phyloP scores from a whole-genome alignment of 176 grass and related monocot genomes.

The Phyllostachys edulis region DNA sequence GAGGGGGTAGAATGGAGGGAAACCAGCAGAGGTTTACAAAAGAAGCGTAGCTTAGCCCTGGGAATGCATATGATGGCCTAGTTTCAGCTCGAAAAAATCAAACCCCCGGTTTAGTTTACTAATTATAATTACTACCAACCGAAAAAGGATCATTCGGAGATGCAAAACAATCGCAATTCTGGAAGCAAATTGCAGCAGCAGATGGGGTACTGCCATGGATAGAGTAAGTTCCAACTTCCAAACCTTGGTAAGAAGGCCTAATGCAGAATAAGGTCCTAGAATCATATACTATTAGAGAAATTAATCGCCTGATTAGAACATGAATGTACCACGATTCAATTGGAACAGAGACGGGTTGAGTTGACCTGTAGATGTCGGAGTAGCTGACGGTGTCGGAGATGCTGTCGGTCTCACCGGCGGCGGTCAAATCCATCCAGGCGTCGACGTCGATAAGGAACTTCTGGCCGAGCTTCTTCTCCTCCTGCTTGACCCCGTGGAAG shows the following conservation, averaged over 20 bases:
- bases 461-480: constrained; percentile 80
- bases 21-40: neutral
- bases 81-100: neutral
- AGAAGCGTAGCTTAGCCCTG: neutral
- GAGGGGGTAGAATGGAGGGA: neutral
- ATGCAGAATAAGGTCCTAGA: no score
- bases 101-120: neutral
- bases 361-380: constrained; percentile 72
- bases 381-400: constrained; percentile 79
- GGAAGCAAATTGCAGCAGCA: neutral
- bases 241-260: neutral
- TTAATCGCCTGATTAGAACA: neutral
- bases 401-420: constrained; percentile 63
- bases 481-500: constrained; percentile 74
- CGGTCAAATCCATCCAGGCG: constrained; percentile 75
- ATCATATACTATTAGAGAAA: neutral
- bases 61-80: neutral
- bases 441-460: constrained; percentile 90
- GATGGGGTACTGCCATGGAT: neutral
- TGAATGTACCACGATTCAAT: neutral
- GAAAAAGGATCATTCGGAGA: neutral
- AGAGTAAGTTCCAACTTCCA: no score
- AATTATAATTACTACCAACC: neutral
- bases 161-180: neutral
- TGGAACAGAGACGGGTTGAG: neutral